Conservation (phyloP, 2,329 filamentous ascomycete species). For the Verticillium zaregamsianum region DNA sequence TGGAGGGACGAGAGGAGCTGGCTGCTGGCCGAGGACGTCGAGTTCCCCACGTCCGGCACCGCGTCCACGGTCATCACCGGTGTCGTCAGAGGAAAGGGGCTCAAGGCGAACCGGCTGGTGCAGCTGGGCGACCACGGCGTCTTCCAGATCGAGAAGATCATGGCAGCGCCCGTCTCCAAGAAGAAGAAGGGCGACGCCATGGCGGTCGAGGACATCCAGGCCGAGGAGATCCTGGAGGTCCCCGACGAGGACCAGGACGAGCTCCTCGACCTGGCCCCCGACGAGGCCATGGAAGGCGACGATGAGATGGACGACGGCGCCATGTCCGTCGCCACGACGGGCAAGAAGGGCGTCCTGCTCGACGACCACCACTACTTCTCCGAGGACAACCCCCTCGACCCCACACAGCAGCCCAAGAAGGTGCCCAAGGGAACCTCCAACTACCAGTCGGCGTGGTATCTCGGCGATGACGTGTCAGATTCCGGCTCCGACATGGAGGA, state of each 20-base stretch:
- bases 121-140: constrained; percentile 93
- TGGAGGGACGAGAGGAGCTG: constrained; percentile 96
- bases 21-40: constrained; percentile 83
- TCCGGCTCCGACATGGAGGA: constrained; percentile 82
- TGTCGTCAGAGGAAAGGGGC: constrained; percentile 75
- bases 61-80: constrained; percentile 75
- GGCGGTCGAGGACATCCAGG: constrained; percentile 56
- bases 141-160: constrained; percentile 88
- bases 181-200: constrained; percentile 61
- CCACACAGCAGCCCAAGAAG: constrained; percentile 61
- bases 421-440: constrained; percentile 88
- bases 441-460: constrained; percentile 92
- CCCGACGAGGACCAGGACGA: constrained; percentile 81
- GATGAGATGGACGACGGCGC: constrained; percentile 37
- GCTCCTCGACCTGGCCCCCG: constrained; percentile 77
- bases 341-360: constrained; percentile 81
- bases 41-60: constrained; percentile 59
- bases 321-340: constrained; percentile 32
- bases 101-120: constrained; percentile 86
- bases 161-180: constrained; percentile 63
- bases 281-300: constrained; percentile 66
- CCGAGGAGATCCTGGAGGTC: constrained; percentile 58
- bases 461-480: constrained; percentile 71
- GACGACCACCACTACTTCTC: constrained; percentile 99
- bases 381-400: constrained; percentile 68